phyloP scores from a whole-genome alignment of 139 green algal genomes.

The Chlorella sp. region DNA sequence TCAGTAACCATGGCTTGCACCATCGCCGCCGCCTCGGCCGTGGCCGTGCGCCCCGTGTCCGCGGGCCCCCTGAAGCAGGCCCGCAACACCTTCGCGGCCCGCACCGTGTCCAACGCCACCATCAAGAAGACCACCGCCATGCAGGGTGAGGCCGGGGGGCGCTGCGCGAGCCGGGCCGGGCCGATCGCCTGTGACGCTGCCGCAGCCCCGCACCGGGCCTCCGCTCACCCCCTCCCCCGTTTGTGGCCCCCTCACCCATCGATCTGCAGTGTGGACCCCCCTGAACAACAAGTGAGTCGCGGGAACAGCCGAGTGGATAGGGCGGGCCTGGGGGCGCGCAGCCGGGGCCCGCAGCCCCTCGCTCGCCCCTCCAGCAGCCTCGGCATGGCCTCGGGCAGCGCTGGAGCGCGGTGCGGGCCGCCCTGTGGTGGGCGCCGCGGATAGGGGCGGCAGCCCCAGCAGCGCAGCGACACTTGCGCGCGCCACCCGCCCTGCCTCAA shows the following conservation, averaged over 20 bases:
- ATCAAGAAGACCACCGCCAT: constrained; percentile 48
- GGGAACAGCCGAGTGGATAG: neutral
- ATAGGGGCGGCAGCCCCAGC: neutral
- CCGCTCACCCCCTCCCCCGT: neutral
- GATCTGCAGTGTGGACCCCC: constrained; percentile 51
- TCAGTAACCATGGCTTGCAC: constrained; percentile 36
- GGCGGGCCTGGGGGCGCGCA: neutral
- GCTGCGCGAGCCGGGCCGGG: neutral
- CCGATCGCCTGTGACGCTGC: too few relatives aligned
- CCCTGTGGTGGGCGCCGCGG: neutral
- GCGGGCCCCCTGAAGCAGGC: constrained; percentile 30
- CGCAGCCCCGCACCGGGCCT: neutral
- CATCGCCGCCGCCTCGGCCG: constrained; percentile 30
- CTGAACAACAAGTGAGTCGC: constrained; percentile 60
- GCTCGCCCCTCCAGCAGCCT: neutral
- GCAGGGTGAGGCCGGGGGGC: constrained; percentile 18
- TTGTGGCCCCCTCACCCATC: neutral
- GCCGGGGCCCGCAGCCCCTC: neutral
- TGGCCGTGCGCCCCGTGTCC: constrained; percentile 19
- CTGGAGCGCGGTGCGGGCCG: neutral
- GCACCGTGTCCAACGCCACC: constrained; percentile 39
- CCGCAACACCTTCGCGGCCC: constrained; percentile 39
- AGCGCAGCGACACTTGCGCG: neutral
- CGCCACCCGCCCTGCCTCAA: neutral
- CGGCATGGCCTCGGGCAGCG: neutral